These are phyloP conservation scores for Sporopachydermia cereana DNA, from an alignment of 1,139 yeast genomes.

Conservation along the genomic window DNA sequence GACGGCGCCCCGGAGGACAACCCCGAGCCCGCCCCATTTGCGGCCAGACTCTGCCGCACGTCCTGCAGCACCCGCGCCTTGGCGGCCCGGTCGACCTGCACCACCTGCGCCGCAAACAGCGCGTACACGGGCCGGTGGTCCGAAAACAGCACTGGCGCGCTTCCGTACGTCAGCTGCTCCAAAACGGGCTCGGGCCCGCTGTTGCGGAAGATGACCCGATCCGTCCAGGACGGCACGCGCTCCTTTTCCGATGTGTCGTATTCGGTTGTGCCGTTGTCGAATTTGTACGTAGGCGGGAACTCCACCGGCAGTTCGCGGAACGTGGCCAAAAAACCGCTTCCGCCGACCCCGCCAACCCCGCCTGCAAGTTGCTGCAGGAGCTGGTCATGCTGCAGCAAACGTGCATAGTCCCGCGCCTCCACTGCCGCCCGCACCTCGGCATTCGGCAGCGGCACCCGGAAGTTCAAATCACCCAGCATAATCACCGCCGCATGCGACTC, in stretches of 20 bases:
- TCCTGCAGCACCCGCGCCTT: slow-evolving; percentile 47
- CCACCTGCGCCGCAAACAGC: slow-evolving; percentile 53
- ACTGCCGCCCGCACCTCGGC: slow-evolving; percentile 60
- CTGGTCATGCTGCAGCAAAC: slow-evolving; percentile 67
- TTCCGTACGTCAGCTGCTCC: slow-evolving; percentile 53
- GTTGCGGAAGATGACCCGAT: slow-evolving; percentile 52
- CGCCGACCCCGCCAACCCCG: too few species aligned
- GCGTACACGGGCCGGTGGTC: slow-evolving; percentile 95
- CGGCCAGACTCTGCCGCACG: slow-evolving; percentile 46
- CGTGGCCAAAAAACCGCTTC: slow-evolving; percentile 80
- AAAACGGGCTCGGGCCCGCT: slow-evolving; percentile 38
- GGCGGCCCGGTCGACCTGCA: slow-evolving; percentile 53
- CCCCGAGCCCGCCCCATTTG: too few species aligned
- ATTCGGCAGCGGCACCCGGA: slow-evolving; percentile 64
- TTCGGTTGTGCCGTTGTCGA: slow-evolving; percentile 72
- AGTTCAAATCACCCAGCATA: slow-evolving; percentile 96
- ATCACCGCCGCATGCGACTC: slow-evolving; percentile 77
- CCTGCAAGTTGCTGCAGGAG: slow-evolving; percentile 66
- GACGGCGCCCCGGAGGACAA: too few species aligned
- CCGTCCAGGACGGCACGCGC: slow-evolving; percentile 96
- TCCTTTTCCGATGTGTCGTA: slow-evolving; percentile 90
- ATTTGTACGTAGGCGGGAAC: slow-evolving; percentile 88
- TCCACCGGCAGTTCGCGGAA: slow-evolving; percentile 70
- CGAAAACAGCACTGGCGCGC: slow-evolving; percentile 56
- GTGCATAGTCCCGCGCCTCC: slow-evolving; percentile 31